Base-by-base conservation (phyloP, 768 basidiomycete species). In the Tricholoma furcatifolium region DNA sequence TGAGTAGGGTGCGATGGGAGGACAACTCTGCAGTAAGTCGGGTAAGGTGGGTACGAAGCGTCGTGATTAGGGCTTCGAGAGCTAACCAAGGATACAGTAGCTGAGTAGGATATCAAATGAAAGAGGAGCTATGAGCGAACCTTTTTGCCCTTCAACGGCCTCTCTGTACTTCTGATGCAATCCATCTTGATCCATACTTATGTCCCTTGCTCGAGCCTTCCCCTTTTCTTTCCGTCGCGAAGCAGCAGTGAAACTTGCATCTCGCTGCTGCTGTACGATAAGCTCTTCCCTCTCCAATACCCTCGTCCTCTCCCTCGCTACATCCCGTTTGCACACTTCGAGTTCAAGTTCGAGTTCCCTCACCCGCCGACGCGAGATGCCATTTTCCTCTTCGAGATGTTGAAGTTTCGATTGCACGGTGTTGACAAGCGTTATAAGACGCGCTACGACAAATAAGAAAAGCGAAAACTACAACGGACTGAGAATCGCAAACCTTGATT, bases 61-160 rank as follows among this genome's bases (percentile, higher is more conserved):
- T 85, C 2, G 74, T 66, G 47, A 95, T 86, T 6, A 96, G 74
- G 0, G 86, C 82, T 67, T 96, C 93, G 2, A 97, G 74, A 14
- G 90, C 93, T 95, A 12, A 7, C 9, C 24, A 50, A 24, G 14
- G 50, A 61, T 47, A 63, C n/a, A 51, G 52, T 24, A 21, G 20
- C 6, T 41, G n/a, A 67, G 70, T 77, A 40, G 17, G 21, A 32
- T n/a, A 49, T 43, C 2, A 12, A 41, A 20, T 15, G 51, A 44
- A 52, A 54, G 39, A 17, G 14, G 44, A 21, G 30, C 35, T 27
- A 35, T 42, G 31, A n/a, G 63, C 68, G 9, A 45, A 93, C 92
- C 91, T 76, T 91, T 91, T 67, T 94, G 94, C 67, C 94, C 92
- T 55, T 91, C 87, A 0, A 95, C 88, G 4, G 83, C 87, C 58